Conservation (phyloP, 306 rosid genomes). For the Betula pendula region DNA sequence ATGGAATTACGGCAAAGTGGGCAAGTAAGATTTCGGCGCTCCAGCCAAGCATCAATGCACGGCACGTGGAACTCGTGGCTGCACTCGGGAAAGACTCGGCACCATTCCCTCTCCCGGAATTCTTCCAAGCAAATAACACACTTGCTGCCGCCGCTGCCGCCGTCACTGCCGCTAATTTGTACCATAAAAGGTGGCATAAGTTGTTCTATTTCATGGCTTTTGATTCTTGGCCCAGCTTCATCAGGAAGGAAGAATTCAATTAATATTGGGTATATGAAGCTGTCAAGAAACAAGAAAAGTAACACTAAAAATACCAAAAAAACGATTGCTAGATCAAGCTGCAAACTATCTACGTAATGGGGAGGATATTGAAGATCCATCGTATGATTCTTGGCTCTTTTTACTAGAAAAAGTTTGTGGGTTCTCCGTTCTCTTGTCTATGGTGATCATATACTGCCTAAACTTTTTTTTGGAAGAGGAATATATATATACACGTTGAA, state of each 20-base stretch:
- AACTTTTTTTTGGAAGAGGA: no score
- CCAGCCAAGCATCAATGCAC: conserved; percentile 6
- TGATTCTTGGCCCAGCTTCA: no score
- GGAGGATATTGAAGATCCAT: background rate
- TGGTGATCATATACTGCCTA: no score
- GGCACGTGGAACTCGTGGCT: background rate
- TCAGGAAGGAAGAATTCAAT: no score
- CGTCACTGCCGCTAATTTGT: background rate
- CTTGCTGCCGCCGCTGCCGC: no score
- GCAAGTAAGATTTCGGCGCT: background rate
- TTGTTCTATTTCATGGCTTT: background rate
- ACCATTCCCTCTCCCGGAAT: background rate
- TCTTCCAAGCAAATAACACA: conserved; percentile 8
- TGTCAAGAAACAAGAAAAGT: background rate
- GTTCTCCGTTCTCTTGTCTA: no score
- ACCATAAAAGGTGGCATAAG: background rate
- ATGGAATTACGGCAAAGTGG: background rate
- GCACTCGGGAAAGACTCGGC: background rate
- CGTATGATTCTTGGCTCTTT: background rate
- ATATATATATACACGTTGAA: no score
- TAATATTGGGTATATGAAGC: background rate
- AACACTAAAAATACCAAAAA: no score
- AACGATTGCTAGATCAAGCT: no score
- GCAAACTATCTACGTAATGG: background rate
- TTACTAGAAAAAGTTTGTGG: no score